phyloP scores from a whole-genome alignment of 768 basidiomycete species.

The Boletus eberwhitei region DNA sequence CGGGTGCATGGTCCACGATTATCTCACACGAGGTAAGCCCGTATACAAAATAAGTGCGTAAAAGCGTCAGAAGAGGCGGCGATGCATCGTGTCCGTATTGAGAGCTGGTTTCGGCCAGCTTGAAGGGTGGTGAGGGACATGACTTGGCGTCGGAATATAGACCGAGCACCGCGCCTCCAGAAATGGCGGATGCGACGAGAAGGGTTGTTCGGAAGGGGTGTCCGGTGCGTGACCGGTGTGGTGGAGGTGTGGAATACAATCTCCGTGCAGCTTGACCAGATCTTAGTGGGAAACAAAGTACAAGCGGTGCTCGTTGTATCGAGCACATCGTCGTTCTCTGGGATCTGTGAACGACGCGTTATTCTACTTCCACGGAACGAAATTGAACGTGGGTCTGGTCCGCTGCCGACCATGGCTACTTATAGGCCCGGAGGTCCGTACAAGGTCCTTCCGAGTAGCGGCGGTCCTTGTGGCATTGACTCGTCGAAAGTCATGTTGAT shows the following conservation, averaged over 20 bases:
- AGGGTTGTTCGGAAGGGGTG: conserved; percentile 11
- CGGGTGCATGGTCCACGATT: conserved; percentile 74
- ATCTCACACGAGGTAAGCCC: conserved; percentile 72
- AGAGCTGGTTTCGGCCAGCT: neutral
- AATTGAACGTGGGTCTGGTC: neutral
- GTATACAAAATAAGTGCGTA: conserved; percentile 81
- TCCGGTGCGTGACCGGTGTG: neutral
- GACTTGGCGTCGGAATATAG: conserved; percentile 27
- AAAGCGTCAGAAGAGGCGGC: conserved; percentile 38
- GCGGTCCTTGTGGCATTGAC: neutral
- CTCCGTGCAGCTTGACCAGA: neutral
- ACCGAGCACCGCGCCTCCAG: conserved; percentile 13
- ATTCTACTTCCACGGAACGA: neutral
- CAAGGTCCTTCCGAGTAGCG: conserved; percentile 15
- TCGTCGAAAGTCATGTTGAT: neutral
- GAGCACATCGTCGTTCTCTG: conserved; percentile 7
- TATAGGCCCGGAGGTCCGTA: neutral
- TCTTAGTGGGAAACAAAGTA: neutral
- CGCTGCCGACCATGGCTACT: neutral
- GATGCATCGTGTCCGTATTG: neutral
- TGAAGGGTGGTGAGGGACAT: conserved; percentile 22
- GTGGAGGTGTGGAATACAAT: conserved; percentile 1
- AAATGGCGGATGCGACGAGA: conserved; percentile 18
- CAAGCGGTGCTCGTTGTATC: conserved; percentile 8
- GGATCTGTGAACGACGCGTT: neutral